A percentile compares a stretch with the other conserved stretches of the same genome.
phyloP scores from a whole-genome alignment of 495 filamentous ascomycete genomes.

The Lasiosphaeria ovina region DNA sequence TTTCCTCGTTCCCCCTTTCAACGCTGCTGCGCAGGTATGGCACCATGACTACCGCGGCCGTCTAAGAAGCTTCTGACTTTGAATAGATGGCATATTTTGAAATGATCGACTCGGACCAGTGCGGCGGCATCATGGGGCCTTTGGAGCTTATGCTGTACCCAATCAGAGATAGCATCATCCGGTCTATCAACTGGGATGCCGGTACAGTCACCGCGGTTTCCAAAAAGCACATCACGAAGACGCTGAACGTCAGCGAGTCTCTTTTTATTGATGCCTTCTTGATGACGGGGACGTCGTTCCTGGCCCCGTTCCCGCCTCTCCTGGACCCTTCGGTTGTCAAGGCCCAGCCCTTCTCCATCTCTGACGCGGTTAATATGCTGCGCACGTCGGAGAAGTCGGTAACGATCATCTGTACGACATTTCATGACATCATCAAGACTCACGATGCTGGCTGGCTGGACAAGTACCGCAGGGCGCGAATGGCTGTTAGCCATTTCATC shows the following conservation, averaged over 20 bases:
- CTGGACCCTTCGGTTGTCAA: constrained; percentile 50
- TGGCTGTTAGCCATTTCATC: constrained; percentile 84
- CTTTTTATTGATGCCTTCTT: constrained; percentile 81
- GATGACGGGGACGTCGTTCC: constrained; percentile 78
- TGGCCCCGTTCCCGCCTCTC: constrained; percentile 73
- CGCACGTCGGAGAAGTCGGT: constrained; percentile 62
- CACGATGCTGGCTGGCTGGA: constrained; percentile 75
- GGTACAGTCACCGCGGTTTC: constrained; percentile 68
- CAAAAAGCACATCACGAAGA: constrained; percentile 65
- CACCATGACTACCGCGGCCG: background rate
- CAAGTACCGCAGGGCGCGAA: constrained; percentile 76
- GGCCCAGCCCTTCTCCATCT: constrained; percentile 54
- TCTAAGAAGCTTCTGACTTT: constrained; percentile 19
- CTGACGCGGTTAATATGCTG: constrained; percentile 70
- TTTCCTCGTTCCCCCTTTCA: constrained; percentile 87
- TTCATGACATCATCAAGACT: constrained; percentile 66
- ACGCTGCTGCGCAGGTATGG: constrained; percentile 80
- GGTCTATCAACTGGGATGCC: constrained; percentile 67
- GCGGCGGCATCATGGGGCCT: constrained; percentile 78
- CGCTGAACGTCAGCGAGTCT: constrained; percentile 65
- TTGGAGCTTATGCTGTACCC: constrained; percentile 88
- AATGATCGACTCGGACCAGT: constrained; percentile 62
- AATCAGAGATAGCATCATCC: constrained; percentile 73
- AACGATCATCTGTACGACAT: constrained; percentile 62
- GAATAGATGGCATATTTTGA: constrained; percentile 78